Percentiles rank a stretch among this genome's conserved stretches.
phyloP scores from a whole-genome alignment of 2,329 filamentous ascomycete genomes.

The Pseudofabraea citricarpa region DNA sequence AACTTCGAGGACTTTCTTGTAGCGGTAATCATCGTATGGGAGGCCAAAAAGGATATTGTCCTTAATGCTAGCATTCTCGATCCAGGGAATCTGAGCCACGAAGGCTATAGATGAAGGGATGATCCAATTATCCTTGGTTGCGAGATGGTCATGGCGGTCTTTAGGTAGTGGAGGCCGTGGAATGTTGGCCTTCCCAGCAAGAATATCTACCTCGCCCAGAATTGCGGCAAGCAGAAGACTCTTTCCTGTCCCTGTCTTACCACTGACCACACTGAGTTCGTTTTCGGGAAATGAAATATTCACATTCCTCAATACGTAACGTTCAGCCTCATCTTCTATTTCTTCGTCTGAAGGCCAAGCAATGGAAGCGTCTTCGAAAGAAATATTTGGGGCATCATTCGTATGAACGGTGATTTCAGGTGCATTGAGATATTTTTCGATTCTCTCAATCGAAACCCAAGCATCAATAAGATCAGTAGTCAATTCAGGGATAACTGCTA shows the following conservation, averaged over 20 bases:
- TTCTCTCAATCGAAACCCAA: conserved; percentile 65
- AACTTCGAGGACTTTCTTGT: conserved; percentile 63
- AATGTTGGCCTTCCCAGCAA: conserved; percentile 56
- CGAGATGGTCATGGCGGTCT: conserved; percentile 57
- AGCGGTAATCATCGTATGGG: conserved; percentile 64
- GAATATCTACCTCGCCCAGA: conserved; percentile 68
- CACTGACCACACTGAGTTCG: conserved; percentile 70
- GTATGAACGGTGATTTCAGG: conserved; percentile 56
- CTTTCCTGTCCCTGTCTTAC: conserved; percentile 75
- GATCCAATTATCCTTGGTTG: conserved; percentile 60
- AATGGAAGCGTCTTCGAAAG: conserved; percentile 63
- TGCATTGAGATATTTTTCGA: conserved; percentile 65
- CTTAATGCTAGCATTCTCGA: conserved; percentile 74
- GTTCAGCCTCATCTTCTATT: conserved; percentile 48
- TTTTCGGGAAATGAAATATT: conserved; percentile 62
- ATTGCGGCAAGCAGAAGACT: conserved; percentile 69
- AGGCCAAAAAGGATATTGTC: conserved; percentile 78
- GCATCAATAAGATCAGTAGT: conserved; percentile 68
- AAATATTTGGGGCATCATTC: conserved; percentile 52
- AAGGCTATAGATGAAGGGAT: conserved; percentile 66
- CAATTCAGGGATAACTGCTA: conserved; percentile 69
- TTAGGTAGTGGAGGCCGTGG: conserved; percentile 43
- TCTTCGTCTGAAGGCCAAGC: conserved; percentile 71
- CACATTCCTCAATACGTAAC: conserved; percentile 62
- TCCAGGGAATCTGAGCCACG: conserved; percentile 78